These are phyloP conservation scores for Pulveroboletus sp. DNA, from an alignment of 768 basidiomycete genomes.

Conservation along the genomic window DNA sequence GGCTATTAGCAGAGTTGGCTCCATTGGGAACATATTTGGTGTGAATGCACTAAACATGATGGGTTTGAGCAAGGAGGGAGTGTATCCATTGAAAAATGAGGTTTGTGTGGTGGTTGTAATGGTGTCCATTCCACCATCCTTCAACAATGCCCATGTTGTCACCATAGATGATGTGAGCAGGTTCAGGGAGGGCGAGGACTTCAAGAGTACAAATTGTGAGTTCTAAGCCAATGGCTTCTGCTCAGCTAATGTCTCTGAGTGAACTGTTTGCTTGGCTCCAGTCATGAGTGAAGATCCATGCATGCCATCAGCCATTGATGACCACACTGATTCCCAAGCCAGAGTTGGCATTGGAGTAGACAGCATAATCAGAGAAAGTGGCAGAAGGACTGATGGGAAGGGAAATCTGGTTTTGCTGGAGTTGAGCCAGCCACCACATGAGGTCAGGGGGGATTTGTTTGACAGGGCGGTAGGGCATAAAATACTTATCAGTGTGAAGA, in stretches of 20 bases:
- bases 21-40: not conserved
- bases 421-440: not conserved
- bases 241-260: not conserved
- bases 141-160: not conserved
- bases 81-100: not conserved
- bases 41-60: fast-evolving
- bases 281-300: fast-evolving
- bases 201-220: not conserved
- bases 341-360: not conserved
- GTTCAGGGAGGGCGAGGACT: too few species aligned
- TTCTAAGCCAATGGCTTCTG: not conserved
- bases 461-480: not conserved
- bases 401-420: not conserved
- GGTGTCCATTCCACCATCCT: not conserved
- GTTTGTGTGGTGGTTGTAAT: not conserved
- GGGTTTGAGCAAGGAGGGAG: not conserved
- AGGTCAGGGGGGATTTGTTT: not conserved
- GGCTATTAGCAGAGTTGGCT: not conserved
- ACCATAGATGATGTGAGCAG: not conserved
- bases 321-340: not conserved
- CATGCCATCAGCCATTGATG: not conserved
- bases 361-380: not conserved
- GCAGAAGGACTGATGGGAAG: not conserved
- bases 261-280: not conserved
- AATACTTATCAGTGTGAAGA: not conserved